phyloP scores from a whole-genome alignment of 352 stramenopile species.

The Phytophthora nicotianae region DNA sequence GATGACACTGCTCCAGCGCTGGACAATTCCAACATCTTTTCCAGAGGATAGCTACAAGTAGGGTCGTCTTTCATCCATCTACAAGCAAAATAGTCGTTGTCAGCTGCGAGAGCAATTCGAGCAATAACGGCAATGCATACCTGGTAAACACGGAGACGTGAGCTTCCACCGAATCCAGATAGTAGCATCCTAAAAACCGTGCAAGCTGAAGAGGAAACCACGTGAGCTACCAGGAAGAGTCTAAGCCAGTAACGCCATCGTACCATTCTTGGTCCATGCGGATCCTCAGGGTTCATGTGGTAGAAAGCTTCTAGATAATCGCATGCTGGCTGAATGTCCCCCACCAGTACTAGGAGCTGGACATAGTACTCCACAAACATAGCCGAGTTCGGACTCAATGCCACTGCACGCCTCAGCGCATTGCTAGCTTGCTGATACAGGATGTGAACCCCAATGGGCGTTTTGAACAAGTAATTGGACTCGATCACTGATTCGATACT shows the following conservation, averaged over 20 bases:
- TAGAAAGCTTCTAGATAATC: slow-evolving; percentile 82
- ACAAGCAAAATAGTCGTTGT: slow-evolving; percentile 6
- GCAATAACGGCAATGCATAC: slow-evolving; percentile 10
- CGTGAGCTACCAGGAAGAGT: slow-evolving; percentile 15
- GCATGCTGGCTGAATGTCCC: slow-evolving; percentile 61
- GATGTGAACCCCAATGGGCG: slow-evolving; percentile 67
- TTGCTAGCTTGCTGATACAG: slow-evolving; percentile 72
- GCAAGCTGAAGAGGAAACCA: slow-evolving; percentile 30
- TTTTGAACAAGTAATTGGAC: slow-evolving; percentile 67
- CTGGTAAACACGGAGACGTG: slow-evolving; percentile 43
- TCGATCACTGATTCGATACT: slow-evolving; percentile 54
- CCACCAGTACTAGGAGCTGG: slow-evolving; percentile 67
- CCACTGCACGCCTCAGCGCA: slow-evolving; percentile 63
- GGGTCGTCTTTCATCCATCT: slow-evolving; percentile 72
- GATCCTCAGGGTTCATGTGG: slow-evolving; percentile 55
- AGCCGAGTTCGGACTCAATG: slow-evolving; percentile 53
- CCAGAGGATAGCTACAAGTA: slow-evolving; percentile 44
- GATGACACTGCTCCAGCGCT: slow-evolving; percentile 44
- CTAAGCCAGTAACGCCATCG: slow-evolving; percentile 6
- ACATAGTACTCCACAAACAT: slow-evolving; percentile 80
- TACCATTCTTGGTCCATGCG: slow-evolving; percentile 77
- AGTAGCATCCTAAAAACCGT: slow-evolving; percentile 51
- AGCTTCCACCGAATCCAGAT: slow-evolving; percentile 49
- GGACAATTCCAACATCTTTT: slow-evolving; percentile 58
- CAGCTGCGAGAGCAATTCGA: slow-evolving; percentile 1